Conservation (phyloP, 352 stramenopile species). For the Phytophthora cactorum region DNA sequence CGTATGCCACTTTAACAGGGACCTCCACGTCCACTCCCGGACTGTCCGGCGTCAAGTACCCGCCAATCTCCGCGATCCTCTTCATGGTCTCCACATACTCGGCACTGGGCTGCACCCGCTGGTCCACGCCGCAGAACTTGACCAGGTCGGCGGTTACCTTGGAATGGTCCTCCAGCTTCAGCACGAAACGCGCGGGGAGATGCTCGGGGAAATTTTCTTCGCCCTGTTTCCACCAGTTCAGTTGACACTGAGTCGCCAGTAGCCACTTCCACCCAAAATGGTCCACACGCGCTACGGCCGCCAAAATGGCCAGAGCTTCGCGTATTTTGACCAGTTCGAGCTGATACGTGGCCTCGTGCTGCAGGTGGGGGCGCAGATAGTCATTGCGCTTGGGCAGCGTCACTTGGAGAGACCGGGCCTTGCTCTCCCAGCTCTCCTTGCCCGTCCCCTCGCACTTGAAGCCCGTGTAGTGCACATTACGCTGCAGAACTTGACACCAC, state of each 20-base stretch:
- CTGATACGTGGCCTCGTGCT: conserved; percentile 10
- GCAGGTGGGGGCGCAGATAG: conserved; percentile 6
- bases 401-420: conserved; percentile 8
- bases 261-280: conserved; percentile 33
- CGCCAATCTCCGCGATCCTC: conserved; percentile 6
- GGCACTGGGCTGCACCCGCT: background rate
- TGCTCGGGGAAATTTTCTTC: conserved; percentile 28
- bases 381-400: conserved; percentile 7
- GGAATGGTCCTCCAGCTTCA: conserved; percentile 11
- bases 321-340: conserved; percentile 11
- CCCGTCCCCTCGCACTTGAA: conserved; percentile 10
- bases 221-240: conserved; percentile 30
- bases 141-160: background rate
- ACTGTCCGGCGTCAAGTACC: background rate
- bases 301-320: conserved; percentile 39
- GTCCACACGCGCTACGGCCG: conserved; percentile 30
- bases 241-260: conserved; percentile 28
- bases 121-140: conserved; percentile 11
- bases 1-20: conserved; percentile 7
- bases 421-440: conserved; percentile 2
- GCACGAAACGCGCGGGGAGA: conserved; percentile 22
- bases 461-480: conserved; percentile 6
- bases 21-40: conserved; percentile 9
- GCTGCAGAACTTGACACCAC: conserved; percentile 6
- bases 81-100: conserved; percentile 13